Evolutionary conservation across 164 flowering plant species (phyloP), one percentile per base, ranked within the genome.

Genomic region (Malania oleifera): DNA sequence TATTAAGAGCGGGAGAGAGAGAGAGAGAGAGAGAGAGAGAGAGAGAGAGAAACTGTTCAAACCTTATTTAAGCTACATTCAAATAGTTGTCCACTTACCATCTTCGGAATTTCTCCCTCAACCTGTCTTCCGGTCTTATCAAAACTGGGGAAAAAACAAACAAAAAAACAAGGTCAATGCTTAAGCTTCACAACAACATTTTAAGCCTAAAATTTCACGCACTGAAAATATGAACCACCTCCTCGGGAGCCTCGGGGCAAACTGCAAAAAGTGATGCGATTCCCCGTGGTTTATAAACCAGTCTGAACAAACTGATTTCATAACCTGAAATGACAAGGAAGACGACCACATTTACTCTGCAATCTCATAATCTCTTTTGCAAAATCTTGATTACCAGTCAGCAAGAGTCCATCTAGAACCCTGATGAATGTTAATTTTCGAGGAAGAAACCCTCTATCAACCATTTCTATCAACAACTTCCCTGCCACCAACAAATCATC

Each of bases 401-500:
- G 39, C 67, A 86, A 59, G 63, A 89, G 89, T 55, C 96, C 98
- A 75, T 93, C 75, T 65, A 93, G 60, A 45, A 93, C 82, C 56
- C 92, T 70, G 52, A 80, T 86, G 67, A 82, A 84, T 12, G 77
- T 82, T 39, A 87, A 82, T 59, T 39, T 86, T 18, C 84, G 66
- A 35, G 98, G 98, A 62, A 84, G 40, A 65, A 84, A 89, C 49
- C 96, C 92, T 70, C 91, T 77, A 48, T 81, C 90, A 53, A 86
- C 79, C 98, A 89, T 89, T 77, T 89, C 97, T 43, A 83, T 57
- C 80, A 92, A 69, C 75, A 92, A 60, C 67, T 72, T 87, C 47
- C 98, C 98, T 10, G 98, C 93, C 69, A 75, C 64, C 68, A 92
- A 25, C 63, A 92, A 70, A 71, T 88, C 91, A 24, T 87, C 86